Evolutionary conservation across 1,284 basidiomycete genomes (phyloP), one percentile per base, ranked within the genome.

Genomic region (Marasmius tenuissimus): DNA sequence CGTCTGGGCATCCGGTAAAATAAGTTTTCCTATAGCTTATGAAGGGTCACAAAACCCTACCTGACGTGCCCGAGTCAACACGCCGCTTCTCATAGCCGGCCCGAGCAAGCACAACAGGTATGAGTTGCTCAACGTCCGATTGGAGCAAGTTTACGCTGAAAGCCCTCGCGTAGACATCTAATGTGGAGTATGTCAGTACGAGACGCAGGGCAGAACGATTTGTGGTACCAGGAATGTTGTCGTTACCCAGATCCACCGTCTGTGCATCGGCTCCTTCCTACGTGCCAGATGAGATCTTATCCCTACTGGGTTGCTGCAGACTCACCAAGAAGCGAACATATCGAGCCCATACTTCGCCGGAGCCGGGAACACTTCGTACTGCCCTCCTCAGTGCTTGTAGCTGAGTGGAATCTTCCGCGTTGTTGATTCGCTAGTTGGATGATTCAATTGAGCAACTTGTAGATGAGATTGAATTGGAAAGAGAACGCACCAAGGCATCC

Each of bases 331-430:
- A 82, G 53, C 89, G 84, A 20, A 94, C 83, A 69, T 91, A 91
- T 37, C 85, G 78, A 3, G 89, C 85, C 88, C 91, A 92, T 8
- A 91, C 76, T 66, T 87, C 84, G 14, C 89, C 90, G 33, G 81
- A 88, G 12, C 78, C 82, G 33, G 92, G 91, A 0, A 88, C 82
- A 68, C 88, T 90, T 62, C 88, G 81, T 20, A 83, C 71, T 14
- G 89, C 89, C 47, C 89, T 79, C 59, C 74, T 76, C 34, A 83
- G 77, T 5, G 78, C 71, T n/a, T 69, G 67, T 38, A 77, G 64
- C 63, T 86, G 77, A 16, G 71, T 68, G 2, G 79, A 77, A 22
- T 74, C 72, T 37, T 78, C 81, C 2, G 69, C 76, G 14, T 78
- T 76, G 62, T 82, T 73, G 42, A 78, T 77, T 59, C 86, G 78